Evolutionary conservation across 768 basidiomycete genomes (phyloP).

Genomic region (Mycena galopus): DNA sequence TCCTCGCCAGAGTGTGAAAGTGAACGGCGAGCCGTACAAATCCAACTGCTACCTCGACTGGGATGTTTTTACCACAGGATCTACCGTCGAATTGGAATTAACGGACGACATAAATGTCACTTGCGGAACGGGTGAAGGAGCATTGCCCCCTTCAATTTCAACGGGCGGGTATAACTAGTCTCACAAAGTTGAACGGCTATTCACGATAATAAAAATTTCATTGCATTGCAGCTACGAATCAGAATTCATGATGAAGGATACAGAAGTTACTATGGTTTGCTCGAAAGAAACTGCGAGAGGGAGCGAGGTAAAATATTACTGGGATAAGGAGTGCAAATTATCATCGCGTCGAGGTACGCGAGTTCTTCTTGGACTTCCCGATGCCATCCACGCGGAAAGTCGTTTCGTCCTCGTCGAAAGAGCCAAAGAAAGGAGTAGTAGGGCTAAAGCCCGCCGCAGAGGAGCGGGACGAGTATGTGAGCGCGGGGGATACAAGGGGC

Average conservation of each 20-base stretch:
- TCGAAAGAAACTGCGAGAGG: not conserved
- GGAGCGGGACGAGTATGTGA: constrained; percentile 73
- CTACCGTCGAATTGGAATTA: constrained; percentile 67
- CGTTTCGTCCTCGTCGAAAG: constrained; percentile 53
- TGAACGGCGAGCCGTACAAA: constrained; percentile 69
- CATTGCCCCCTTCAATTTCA: constrained; percentile 72
- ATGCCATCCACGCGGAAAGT: constrained; percentile 25
- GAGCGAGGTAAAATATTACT: not conserved
- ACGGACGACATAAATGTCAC: constrained; percentile 65
- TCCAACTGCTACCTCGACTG: constrained; percentile 77
- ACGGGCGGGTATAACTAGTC: constrained; percentile 68
- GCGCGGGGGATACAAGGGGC: constrained; percentile 72
- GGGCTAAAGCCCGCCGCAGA: constrained; percentile 79
- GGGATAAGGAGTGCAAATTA: constrained; percentile 1
- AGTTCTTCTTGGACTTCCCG: constrained; percentile 28
- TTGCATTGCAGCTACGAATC: not conserved
- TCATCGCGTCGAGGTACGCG: constrained; percentile 31
- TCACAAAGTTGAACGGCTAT: not conserved
- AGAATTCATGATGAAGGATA: constrained; percentile 9
- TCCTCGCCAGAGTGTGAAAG: constrained; percentile 62
- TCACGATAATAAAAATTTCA: not conserved
- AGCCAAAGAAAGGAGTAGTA: constrained; percentile 78
- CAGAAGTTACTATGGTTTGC: not conserved
- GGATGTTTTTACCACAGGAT: constrained; percentile 69
- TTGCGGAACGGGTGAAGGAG: constrained; percentile 61